Base-by-base conservation (phyloP, 768 basidiomycete species). In the Boletus eberwhitei region DNA sequence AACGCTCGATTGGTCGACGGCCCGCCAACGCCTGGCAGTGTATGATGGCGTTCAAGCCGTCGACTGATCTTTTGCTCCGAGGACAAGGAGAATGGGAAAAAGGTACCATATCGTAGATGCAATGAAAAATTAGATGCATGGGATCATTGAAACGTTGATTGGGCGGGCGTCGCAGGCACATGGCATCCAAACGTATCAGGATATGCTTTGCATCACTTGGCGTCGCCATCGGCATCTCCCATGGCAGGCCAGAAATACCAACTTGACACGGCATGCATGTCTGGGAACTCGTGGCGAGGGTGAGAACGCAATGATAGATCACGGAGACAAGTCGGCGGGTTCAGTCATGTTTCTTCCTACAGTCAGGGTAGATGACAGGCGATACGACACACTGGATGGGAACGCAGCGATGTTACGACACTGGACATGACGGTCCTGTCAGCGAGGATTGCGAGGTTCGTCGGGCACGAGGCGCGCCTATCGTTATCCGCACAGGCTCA, bases 31-130 rank as follows among this genome's bases (percentile, higher is more conserved):
- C 50, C 73, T 98, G 63, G 83, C 87, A 12, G 80, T 77, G 29
- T 98, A 98, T 73, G 88, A 90, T 63, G 95, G 94, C 49, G 86
- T 89, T 45, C 96, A 98, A 73, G 95, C 88, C 17, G 75, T 93
- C 40, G 86, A 87, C 40, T 74, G 57, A 62, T 29, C 8, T 14
- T 59, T 34, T 35, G 2, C 22, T 59, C 62, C 64, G 64, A 64
- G 54, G 58, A 50, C 29, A 50, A 55, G 42, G 24, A 58, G 26
- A 41, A 42, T 22, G 21, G 8, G 12, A 32, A 31, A n/a, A 45
- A n/a, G n/a, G n/a, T n/a, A n/a, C n/a, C n/a, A n/a, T n/a, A n/a
- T n/a, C n/a, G n/a, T n/a, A n/a, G 8, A 22, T 16, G 38, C n/a
- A 14, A 22, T 35, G 50, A 38, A 37, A 53, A 16, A 53, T 22